A percentile compares a stretch with the other conserved stretches of the same genome.
Evolutionary conservation across 2,329 filamentous ascomycete species (phyloP).

Genomic region (Xylaria multiplex): DNA sequence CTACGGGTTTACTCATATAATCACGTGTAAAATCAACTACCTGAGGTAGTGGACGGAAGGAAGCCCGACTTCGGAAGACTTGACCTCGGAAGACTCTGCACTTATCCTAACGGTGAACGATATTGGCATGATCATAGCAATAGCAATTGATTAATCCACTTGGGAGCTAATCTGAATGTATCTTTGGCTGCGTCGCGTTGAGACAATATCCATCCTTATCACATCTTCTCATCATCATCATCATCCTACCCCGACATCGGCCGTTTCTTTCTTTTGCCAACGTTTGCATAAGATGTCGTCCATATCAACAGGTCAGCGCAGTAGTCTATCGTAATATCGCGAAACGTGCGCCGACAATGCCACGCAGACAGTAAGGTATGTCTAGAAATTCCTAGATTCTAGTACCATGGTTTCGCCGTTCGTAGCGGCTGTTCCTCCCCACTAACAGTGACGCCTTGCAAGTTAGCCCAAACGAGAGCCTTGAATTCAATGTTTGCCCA

Average conservation of each 20-base stretch:
- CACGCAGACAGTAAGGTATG: neutral
- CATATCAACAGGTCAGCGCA: neutral
- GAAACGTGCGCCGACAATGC: neutral
- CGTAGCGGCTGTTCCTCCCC: neutral
- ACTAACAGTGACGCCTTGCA: neutral
- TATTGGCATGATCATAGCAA: neutral
- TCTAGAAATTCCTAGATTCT: neutral
- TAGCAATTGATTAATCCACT: neutral
- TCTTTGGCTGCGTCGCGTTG: neutral
- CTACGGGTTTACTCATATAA: neutral
- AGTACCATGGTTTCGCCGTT: neutral
- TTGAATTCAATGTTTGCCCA: neutral
- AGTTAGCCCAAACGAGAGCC: neutral
- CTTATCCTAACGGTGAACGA: neutral
- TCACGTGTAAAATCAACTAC: neutral
- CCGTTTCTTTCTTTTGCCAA: neutral
- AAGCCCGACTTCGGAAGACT: conserved; percentile 17
- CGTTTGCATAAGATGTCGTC: neutral
- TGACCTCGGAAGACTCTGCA: conserved; percentile 10
- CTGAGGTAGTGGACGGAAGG: neutral
- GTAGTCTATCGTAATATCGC: neutral
- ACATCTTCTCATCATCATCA: neutral
- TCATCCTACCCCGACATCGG: neutral
- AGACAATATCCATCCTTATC: neutral
- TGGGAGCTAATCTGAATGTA: neutral